These are phyloP conservation scores for Coniella lustricola DNA, from an alignment of 2,329 filamentous ascomycete genomes.

Conservation along the genomic window DNA sequence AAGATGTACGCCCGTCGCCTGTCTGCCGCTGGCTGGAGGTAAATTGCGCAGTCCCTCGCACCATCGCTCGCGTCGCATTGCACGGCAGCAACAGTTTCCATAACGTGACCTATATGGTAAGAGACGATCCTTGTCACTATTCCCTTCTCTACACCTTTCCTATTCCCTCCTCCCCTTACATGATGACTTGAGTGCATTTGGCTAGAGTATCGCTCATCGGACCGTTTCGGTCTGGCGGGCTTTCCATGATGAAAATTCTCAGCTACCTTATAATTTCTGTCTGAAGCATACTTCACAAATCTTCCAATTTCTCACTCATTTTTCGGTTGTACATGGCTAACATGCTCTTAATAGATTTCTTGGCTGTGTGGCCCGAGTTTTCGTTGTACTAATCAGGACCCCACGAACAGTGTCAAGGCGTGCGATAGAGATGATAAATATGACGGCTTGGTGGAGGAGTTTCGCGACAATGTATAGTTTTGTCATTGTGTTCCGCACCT, in stretches of 20 bases:
- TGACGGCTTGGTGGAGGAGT: constrained; percentile 73
- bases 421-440: constrained; percentile 91
- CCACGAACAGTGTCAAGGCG: constrained; percentile 68
- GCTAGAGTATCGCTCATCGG: constrained; percentile 85
- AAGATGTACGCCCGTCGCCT: constrained; percentile 93
- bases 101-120: constrained; percentile 30
- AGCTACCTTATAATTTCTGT: constrained; percentile 92
- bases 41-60: constrained; percentile 33
- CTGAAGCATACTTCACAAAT: constrained; percentile 52
- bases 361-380: neutral
- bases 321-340: constrained; percentile 18
- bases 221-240: constrained; percentile 45
- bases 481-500: constrained; percentile 24
- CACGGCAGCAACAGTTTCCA: neutral
- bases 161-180: constrained; percentile 32
- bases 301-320: constrained; percentile 16
- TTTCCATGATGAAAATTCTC: constrained; percentile 98
- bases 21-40: constrained; percentile 95
- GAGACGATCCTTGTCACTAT: constrained; percentile 19
- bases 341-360: constrained; percentile 1
- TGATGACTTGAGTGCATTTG: constrained; percentile 99
- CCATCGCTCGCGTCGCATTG: neutral
- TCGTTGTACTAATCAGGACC: constrained; percentile 19
- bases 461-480: constrained; percentile 70
- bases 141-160: neutral